Base-by-base conservation (phyloP, 345 rosid species). In the Eucalyptus globulus region DNA sequence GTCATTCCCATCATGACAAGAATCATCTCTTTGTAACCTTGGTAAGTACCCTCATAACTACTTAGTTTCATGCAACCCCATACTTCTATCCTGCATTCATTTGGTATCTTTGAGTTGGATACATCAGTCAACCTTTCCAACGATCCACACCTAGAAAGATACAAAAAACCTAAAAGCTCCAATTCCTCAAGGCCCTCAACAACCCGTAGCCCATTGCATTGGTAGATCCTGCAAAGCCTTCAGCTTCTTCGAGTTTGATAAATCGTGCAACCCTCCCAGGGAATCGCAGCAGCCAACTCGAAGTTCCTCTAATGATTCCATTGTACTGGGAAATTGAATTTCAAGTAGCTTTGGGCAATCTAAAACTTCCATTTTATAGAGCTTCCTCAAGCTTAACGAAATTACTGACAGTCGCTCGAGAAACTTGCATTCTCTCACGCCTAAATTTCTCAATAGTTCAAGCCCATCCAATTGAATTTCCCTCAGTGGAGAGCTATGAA, bases 281-380 rank as follows among this genome's bases (percentile, higher is more conserved):
- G 14, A 49, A 12, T 49, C 1, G 14, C 50, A 49, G 1, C 0
- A 0, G 2, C 0, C 0, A 12, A 49, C 50, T 12, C 0, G 0
- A 4, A 49, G 5, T 1, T 1, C 0, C 6, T 4, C 14, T 14
- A 49, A 12, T 4, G 14, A 12, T 49, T 49, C 14, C 14, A 49
- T 49, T 14, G 14, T 49, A 49, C 6, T 49, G 14, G 13, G 50
- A 49, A 49, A 12, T 12, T 0, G 50, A 12, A 49, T 49, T 49
- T 49, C 14, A 49, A 49, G 50, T 49, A 49, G 2, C 14, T 49
- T 4, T 49, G 50, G 14, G 50, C 50, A 49, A 12, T 49, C 5
- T 4, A 0, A 0, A 49, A 49, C 50, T 49, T 0, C 0, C 6
- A 49, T 49, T 12, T 2, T 4, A 49, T 2, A 12, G 2, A 49